These are phyloP conservation scores for Stagonosporopsis vannaccii DNA, from an alignment of 2,329 filamentous ascomycete species.

Conservation along the genomic window DNA sequence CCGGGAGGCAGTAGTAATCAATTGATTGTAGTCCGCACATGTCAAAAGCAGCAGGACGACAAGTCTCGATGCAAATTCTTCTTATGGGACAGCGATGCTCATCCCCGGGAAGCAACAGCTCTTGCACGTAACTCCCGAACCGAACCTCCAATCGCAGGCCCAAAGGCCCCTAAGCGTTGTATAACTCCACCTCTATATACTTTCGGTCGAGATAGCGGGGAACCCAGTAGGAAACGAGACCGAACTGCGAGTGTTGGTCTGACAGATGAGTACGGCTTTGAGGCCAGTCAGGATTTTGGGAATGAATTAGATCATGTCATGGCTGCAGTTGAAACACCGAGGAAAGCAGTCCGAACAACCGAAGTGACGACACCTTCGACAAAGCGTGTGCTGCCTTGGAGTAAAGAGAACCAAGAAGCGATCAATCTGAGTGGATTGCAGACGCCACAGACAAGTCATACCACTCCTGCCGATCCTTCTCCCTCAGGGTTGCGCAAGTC, in stretches of 20 bases:
- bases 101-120: slow-evolving; percentile 56
- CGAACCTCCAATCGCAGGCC: slow-evolving; percentile 23
- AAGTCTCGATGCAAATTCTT: slow-evolving; percentile 63
- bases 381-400: slow-evolving; percentile 50
- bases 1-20: slow-evolving; percentile 9
- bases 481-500: slow-evolving; percentile 15
- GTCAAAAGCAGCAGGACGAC: slow-evolving; percentile 57
- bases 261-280: slow-evolving; percentile 46
- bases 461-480: slow-evolving; percentile 22
- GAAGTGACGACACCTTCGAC: slow-evolving; percentile 48
- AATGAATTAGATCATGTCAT: slow-evolving; percentile 40
- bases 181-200: slow-evolving; percentile 30
- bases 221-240: slow-evolving; percentile 39
- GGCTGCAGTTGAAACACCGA: slow-evolving; percentile 48
- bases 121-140: slow-evolving; percentile 57
- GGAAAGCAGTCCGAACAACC: slow-evolving; percentile 50
- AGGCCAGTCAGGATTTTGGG: slow-evolving; percentile 40
- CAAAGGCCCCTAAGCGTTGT: slow-evolving; percentile 25
- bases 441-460: slow-evolving; percentile 38
- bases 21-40: slow-evolving; percentile 59
- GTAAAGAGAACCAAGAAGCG: slow-evolving; percentile 24
- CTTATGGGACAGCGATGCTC: slow-evolving; percentile 64
- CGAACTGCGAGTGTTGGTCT: slow-evolving; percentile 34
- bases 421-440: slow-evolving; percentile 27
- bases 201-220: slow-evolving; percentile 14